phyloP scores from a whole-genome alignment of 768 basidiomycete genomes.

The Macrocybe gigantea region DNA sequence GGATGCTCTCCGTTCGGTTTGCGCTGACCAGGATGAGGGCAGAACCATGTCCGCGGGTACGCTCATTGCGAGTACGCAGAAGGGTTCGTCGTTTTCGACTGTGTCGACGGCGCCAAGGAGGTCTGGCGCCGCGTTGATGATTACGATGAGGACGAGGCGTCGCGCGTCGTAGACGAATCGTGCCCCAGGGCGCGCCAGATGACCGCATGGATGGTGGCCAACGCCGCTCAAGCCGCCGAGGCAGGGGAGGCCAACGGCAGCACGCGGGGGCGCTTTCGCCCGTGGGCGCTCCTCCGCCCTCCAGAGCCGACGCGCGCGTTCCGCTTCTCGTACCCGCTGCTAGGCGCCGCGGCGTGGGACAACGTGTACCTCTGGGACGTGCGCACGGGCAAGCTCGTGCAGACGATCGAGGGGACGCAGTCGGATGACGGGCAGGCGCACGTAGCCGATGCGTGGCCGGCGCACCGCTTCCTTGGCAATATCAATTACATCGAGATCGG shows the following conservation, averaged over 20 bases:
- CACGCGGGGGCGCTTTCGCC: conserved; percentile 46
- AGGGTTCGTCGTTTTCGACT: conserved; percentile 71
- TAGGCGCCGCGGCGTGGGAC: conserved; percentile 42
- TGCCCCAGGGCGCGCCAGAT: conserved; percentile 25
- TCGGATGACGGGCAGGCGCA: not conserved
- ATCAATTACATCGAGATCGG: conserved; percentile 67
- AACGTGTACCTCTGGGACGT: conserved; percentile 62
- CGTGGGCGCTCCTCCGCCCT: conserved; percentile 52
- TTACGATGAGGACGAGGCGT: conserved; percentile 13
- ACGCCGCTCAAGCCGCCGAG: conserved; percentile 5
- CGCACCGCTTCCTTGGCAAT: conserved; percentile 21
- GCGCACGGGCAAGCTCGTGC: conserved; percentile 38
- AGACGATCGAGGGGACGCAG: conserved; percentile 41
- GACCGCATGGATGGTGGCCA: not conserved
- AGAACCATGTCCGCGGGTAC: conserved; percentile 45
- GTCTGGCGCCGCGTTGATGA: conserved; percentile 57
- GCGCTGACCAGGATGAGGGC: conserved; percentile 7
- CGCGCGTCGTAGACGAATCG: conserved; percentile 14
- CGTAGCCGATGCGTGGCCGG: not conserved
- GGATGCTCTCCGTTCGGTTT: not conserved
- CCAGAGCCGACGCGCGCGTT: conserved; percentile 47
- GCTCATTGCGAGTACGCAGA: conserved; percentile 73
- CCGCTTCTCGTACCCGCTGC: conserved; percentile 62
- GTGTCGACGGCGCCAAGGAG: conserved; percentile 51
- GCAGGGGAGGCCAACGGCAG: not conserved